Conservation (phyloP, 352 stramenopile species). For the Globisporangium camurandrum region DNA sequence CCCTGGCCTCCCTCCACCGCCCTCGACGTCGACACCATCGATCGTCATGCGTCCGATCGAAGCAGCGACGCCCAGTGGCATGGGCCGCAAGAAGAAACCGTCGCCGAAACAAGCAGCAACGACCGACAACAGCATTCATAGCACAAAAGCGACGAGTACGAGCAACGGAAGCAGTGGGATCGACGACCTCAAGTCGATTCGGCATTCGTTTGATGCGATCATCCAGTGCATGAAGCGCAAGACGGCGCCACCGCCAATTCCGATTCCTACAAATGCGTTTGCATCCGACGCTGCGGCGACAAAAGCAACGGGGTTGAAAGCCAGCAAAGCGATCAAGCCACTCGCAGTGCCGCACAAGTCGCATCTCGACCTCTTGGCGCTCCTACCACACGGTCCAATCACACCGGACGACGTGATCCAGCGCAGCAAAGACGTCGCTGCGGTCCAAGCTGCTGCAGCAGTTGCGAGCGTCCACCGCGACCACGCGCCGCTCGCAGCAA, state of each 20-base stretch:
- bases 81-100: slow-evolving; percentile 48
- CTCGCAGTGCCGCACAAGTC: slow-evolving; percentile 67
- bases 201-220: slow-evolving; percentile 74
- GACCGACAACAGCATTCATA: no score
- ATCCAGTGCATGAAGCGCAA: slow-evolving; percentile 85
- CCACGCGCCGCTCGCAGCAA: slow-evolving; percentile 32
- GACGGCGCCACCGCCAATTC: slow-evolving; percentile 59
- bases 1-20: slow-evolving; percentile 51
- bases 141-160: no score
- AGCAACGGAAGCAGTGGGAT: slow-evolving; percentile 12
- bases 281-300: slow-evolving; percentile 8
- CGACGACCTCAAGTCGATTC: slow-evolving; percentile 74
- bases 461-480: slow-evolving; percentile 52
- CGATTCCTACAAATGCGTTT: slow-evolving; percentile 27
- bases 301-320: slow-evolving; percentile 9
- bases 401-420: slow-evolving; percentile 83
- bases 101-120: slow-evolving; percentile 16
- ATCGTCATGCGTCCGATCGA: no score
- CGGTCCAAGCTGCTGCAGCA: slow-evolving; percentile 62
- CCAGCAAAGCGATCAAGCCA: slow-evolving; percentile 6
- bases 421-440: slow-evolving; percentile 72
- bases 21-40: no score
- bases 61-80: slow-evolving; percentile 39
- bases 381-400: slow-evolving; percentile 42
- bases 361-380: slow-evolving; percentile 60